Evolutionary conservation across 495 filamentous ascomycete species (phyloP).

Genomic region (Penicillium egyptiacum): DNA sequence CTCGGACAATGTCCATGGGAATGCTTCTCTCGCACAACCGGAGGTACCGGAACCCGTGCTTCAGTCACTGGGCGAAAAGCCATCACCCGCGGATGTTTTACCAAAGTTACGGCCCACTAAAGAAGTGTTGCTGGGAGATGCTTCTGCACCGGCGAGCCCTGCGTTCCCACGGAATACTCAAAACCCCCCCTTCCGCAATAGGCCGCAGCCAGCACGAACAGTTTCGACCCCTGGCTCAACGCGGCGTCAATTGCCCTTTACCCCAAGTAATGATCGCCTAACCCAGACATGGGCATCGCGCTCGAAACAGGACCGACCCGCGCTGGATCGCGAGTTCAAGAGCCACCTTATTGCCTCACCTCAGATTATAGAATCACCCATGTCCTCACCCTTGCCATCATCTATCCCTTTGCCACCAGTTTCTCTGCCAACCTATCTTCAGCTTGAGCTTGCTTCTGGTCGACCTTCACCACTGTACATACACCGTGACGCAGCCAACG

Average conservation of each 20-base stretch:
- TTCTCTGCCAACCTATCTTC: slow-evolving; percentile 83
- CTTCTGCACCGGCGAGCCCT: slow-evolving; percentile 24
- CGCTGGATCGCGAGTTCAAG: slow-evolving; percentile 45
- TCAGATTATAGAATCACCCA: slow-evolving; percentile 37
- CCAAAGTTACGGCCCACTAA: slow-evolving; percentile 28
- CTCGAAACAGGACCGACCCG: slow-evolving; percentile 36
- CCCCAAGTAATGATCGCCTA: slow-evolving; percentile 35
- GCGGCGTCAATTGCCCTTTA: slow-evolving; percentile 23
- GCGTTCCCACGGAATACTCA: slow-evolving; percentile 10
- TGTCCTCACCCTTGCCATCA: slow-evolving; percentile 66
- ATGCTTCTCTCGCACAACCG: slow-evolving; percentile 7
- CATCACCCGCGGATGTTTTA: slow-evolving; percentile 14
- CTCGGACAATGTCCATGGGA: slow-evolving; percentile 24
- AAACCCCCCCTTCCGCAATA: slow-evolving; percentile 25
- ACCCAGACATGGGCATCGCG: slow-evolving; percentile 43
- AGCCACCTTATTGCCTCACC: slow-evolving; percentile 28
- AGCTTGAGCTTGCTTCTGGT: slow-evolving; percentile 81
- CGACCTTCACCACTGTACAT: slow-evolving; percentile 87
- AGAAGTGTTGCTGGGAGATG: slow-evolving; percentile 29
- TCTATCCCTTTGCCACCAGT: slow-evolving; percentile 77
- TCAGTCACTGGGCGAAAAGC: slow-evolving; percentile 22
- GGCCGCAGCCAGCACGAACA: slow-evolving; percentile 36
- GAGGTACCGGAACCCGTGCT: slow-evolving; percentile 19
- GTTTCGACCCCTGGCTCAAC: slow-evolving; percentile 39
- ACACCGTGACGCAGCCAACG: slow-evolving; percentile 66